A percentile compares a stretch with the other conserved stretches of the same genome.
Conservation (phyloP, 257 asterid genomes). For the Knoxia roxburghii region DNA sequence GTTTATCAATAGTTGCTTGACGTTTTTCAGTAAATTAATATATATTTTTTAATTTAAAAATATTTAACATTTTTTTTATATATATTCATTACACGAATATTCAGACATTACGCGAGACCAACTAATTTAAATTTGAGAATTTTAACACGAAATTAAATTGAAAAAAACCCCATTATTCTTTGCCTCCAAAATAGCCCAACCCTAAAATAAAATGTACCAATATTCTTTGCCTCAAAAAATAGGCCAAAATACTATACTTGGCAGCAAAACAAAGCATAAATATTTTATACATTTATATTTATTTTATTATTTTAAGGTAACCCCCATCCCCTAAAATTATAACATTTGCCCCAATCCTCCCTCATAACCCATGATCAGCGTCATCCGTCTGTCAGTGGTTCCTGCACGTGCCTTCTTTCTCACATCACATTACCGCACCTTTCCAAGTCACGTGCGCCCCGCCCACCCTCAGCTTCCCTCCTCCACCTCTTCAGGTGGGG, state of each 20-base stretch:
- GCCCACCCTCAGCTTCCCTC: neutral
- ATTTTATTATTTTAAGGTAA: too few relatives aligned
- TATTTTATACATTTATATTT: too few relatives aligned
- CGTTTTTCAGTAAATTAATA: too few relatives aligned
- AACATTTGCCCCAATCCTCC: neutral
- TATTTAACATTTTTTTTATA: too few relatives aligned
- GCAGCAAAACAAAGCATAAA: neutral
- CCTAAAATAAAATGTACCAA: too few relatives aligned
- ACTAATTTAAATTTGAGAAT: too few relatives aligned
- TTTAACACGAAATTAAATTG: too few relatives aligned
- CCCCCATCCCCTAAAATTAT: neutral
- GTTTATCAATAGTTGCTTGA: too few relatives aligned
- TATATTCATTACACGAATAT: too few relatives aligned
- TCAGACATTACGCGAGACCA: too few relatives aligned
- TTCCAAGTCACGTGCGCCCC: slow-evolving; percentile 30
- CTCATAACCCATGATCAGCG: slow-evolving; percentile 2
- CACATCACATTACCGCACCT: neutral
- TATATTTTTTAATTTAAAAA: too few relatives aligned
- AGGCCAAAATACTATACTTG: neutral
- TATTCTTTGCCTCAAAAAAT: slow-evolving; percentile 6
- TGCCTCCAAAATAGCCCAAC: neutral
- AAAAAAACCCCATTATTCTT: too few relatives aligned
- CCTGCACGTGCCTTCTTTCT: slow-evolving; percentile 21
- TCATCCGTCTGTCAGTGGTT: slow-evolving; percentile 14
- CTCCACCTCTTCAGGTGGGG: neutral